Evolutionary conservation across 768 basidiomycete species (phyloP), one percentile per base, ranked within the genome.

Genomic region (Tephrocybe sp.): DNA sequence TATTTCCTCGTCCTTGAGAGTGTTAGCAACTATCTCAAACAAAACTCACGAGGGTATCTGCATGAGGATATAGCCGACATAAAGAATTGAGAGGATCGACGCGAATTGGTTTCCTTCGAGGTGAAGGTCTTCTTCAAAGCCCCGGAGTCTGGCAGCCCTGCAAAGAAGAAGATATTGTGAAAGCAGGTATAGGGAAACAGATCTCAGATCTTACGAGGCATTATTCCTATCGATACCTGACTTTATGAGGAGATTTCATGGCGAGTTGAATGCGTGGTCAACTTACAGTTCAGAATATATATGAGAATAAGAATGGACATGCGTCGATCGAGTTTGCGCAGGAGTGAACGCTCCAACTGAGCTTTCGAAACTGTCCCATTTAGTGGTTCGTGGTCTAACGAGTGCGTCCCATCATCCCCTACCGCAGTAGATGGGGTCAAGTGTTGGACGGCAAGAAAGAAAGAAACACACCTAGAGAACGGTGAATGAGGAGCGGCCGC

Each of bases 21-120:
- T 42, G n/a, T 10, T 10, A 39, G 39, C 11, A n/a, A 43, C 10
- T 11, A 30, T 23, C 11, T 13, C 10, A 16, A 26, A 49, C 30
- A 23, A 30, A 3, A 68, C 83, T 68, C 59, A 86, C 83, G 84
- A 87, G 36, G 87, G 87, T 48, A 90, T 76, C 63, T 90, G 88
- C 87, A 89, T 88, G 34, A 87, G 65, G 51, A 85, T 85, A 61
- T 89, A 89, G 10, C 87, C 75, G 39, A 88, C 74, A 59, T 87
- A 90, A 30, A 89, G 72, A 42, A 85, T 79, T 36, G 84, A 84
- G 36, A 90, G 65, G 13, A 89, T 66, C 0, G 85, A 83, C 10
- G 82, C 76, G 61, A 88, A 90, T 57, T 89, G 74, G 47, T 80
- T 74, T 22, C 72, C 84, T 54, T 77, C 66, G 14, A 90, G 71